Evolutionary conservation across 2,329 filamentous ascomycete genomes (phyloP), one percentile per base, ranked within the genome.

Genomic region (Scorias spongiosa): DNA sequence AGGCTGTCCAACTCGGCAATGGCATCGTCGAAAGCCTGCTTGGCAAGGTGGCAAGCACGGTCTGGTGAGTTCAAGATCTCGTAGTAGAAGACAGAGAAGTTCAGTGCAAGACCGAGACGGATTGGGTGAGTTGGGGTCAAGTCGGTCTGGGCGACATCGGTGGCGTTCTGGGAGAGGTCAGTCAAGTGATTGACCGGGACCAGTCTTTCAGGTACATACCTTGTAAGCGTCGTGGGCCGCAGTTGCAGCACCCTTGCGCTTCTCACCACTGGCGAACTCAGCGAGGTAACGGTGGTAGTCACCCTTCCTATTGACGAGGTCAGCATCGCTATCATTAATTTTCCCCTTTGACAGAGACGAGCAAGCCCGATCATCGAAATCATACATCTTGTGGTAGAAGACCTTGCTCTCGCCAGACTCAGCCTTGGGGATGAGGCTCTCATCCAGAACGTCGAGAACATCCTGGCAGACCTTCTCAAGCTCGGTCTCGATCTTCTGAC

Each of bases 321-420:
- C 20, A 26, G 20, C 20, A 26, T 26, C 3, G 7, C 20, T 44
- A 52, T 49, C 42, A 39, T 36, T 42, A 11, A 40, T 8, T 40
- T 17, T 37, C 14, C 11, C 12, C 6, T 10, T 29, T 7, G 14
- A n/a, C 32, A 30, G 37, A 40, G 15, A 17, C 34, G 29, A 38
- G 20, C 20, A 3, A 26, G 20, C 4, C 7, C 20, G 3, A 26
- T 26, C 20, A 20, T 38, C 7, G 29, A 40, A 29, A 29, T 75
- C 84, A 59, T 73, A 95, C 89, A 96, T 96, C 81, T 96, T 96
- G 82, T 95, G 88, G 76, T 96, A 96, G 71, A 96, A 96, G 66
- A 96, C 89, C 81, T 95, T 96, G 67, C 87, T 94, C 77, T 96
- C 89, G 72, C 89, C 89, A 55, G 85, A 83, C 70, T 91, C 83